phyloP scores from a whole-genome alignment of 148 eudicot genomes.

The Polygonum maritimum region DNA sequence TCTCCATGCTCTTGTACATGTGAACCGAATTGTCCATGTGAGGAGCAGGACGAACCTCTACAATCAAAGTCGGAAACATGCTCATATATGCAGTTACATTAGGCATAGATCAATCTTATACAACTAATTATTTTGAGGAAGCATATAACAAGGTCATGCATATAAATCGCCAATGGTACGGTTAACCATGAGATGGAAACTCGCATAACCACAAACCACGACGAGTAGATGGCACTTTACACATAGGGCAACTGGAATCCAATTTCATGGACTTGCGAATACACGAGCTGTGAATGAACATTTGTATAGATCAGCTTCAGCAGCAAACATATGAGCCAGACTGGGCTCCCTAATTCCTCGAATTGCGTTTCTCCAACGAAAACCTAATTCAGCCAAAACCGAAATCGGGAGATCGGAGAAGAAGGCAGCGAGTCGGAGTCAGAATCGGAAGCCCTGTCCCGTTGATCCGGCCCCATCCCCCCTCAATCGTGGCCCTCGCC shows the following conservation, averaged over 20 bases:
- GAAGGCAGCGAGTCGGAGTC: no score
- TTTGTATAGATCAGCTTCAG: neutral
- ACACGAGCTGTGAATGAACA: conserved; percentile 37
- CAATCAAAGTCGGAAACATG: neutral
- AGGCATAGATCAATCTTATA: neutral
- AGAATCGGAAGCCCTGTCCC: no score
- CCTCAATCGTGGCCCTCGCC: no score
- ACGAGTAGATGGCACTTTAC: conserved; percentile 71
- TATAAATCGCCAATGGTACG: neutral
- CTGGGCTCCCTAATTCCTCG: no score
- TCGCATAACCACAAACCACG: conserved; percentile 34
- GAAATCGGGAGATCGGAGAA: no score
- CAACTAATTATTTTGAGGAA: neutral
- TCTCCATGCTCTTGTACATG: conserved; percentile 89
- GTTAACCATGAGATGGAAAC: neutral
- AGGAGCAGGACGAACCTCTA: conserved; percentile 94
- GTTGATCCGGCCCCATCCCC: no score
- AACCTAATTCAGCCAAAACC: no score
- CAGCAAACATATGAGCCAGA: neutral
- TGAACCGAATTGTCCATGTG: conserved; percentile 90
- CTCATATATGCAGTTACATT: neutral
- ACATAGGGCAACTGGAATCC: conserved; percentile 78
- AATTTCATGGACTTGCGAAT: conserved; percentile 73
- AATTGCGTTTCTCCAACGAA: no score
- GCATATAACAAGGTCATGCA: neutral